A percentile compares a stretch with the other conserved stretches of the same genome.
phyloP scores from a whole-genome alignment of 495 filamentous ascomycete species.

The Hypoxylon trugodes region DNA sequence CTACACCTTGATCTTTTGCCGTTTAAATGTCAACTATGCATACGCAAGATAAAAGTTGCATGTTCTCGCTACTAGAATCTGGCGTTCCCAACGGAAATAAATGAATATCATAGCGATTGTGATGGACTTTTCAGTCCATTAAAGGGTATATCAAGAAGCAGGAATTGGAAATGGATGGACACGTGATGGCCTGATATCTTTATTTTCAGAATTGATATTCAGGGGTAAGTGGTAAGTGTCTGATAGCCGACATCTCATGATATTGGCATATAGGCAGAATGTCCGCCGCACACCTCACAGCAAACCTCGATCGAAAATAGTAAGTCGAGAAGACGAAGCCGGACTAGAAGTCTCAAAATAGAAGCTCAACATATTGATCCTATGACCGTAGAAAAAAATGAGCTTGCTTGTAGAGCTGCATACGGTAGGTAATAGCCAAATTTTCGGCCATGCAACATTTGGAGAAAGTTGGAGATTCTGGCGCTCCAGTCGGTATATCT shows the following conservation, averaged over 20 bases:
- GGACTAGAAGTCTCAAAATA: slow-evolving; percentile 4
- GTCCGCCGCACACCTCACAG: not conserved
- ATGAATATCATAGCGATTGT: too few relatives aligned
- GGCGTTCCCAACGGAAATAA: too few relatives aligned
- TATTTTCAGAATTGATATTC: not conserved
- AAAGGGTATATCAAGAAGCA: too few relatives aligned
- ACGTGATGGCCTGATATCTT: not conserved
- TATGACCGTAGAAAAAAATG: slow-evolving; percentile 29
- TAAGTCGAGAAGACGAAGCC: not conserved
- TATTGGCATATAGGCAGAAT: slow-evolving; percentile 16
- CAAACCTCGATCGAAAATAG: too few relatives aligned
- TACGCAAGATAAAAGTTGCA: too few relatives aligned
- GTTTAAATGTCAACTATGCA: too few relatives aligned
- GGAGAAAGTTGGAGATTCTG: slow-evolving; percentile 28
- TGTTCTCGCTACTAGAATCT: too few relatives aligned
- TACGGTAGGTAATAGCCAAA: slow-evolving; percentile 39
- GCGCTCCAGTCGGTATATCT: slow-evolving; percentile 12
- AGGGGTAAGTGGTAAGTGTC: not conserved
- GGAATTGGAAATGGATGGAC: too few relatives aligned
- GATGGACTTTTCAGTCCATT: too few relatives aligned
- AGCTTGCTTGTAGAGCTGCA: slow-evolving; percentile 17
- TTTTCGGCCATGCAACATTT: slow-evolving; percentile 37
- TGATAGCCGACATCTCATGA: slow-evolving; percentile 2
- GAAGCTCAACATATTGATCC: slow-evolving; percentile 17
- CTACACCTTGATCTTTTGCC: too few relatives aligned